These are phyloP conservation scores for Roridomyces roridus DNA, from an alignment of 768 basidiomycete genomes.

Conservation along the genomic window DNA sequence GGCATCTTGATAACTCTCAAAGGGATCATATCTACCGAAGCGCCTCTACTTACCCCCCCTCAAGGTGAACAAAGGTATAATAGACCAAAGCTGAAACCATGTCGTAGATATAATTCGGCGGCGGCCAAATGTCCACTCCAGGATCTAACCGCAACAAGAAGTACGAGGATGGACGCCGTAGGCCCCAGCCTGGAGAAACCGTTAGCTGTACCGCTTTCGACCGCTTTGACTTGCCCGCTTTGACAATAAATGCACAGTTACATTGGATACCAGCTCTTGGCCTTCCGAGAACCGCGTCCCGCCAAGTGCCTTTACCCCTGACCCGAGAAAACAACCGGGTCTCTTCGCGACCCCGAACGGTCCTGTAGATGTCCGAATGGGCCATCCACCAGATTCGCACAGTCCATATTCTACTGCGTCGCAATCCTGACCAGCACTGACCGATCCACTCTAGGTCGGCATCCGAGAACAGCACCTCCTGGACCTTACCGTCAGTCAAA, in stretches of 20 bases:
- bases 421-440: not conserved
- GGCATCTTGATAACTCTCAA: slow-evolving; percentile 27
- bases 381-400: not conserved
- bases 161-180: slow-evolving; percentile 9
- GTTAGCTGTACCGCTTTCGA: not conserved
- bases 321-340: not conserved
- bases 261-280: not conserved
- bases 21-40: slow-evolving; percentile 25
- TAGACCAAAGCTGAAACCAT: slow-evolving; percentile 17
- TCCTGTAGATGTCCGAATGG: slow-evolving; percentile 11
- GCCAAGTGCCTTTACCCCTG: not conserved
- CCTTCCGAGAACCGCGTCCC: not conserved
- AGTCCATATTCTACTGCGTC: not conserved
- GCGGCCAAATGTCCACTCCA: slow-evolving; percentile 22
- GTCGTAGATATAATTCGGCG: slow-evolving; percentile 20
- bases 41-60: not conserved
- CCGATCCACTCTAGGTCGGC: not conserved
- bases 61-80: slow-evolving; percentile 25
- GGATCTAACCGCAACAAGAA: slow-evolving; percentile 25
- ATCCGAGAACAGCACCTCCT: slow-evolving; percentile 2
- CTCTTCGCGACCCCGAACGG: not conserved
- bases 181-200: slow-evolving; percentile 1
- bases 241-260: slow-evolving; percentile 8
- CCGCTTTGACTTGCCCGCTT: not conserved
- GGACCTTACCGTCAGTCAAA: slow-evolving; percentile 4